A percentile compares a stretch with the other conserved stretches of the same genome.
Conservation (phyloP, 2,329 filamentous ascomycete species). For the Aspergillus latus region DNA sequence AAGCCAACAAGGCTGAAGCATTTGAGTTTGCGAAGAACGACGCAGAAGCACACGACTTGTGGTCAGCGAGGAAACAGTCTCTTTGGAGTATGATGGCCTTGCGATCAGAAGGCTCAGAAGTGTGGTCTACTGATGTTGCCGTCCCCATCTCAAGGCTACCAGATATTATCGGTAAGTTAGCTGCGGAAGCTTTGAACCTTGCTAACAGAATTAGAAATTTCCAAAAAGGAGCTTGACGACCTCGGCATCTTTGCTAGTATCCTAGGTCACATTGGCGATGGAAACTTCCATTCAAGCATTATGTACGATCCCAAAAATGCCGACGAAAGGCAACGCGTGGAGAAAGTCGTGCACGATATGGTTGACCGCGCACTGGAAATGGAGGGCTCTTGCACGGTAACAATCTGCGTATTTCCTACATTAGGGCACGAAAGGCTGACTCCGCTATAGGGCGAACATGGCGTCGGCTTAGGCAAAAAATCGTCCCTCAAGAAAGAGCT, state of each 20-base stretch:
- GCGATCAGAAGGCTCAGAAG: slow-evolving; percentile 55
- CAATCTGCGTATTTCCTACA: background rate
- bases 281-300: slow-evolving; percentile 92
- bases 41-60: slow-evolving; percentile 56
- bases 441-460: slow-evolving; percentile 66
- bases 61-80: slow-evolving; percentile 61
- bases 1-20: slow-evolving; percentile 55
- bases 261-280: slow-evolving; percentile 86
- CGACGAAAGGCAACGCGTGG: slow-evolving; percentile 71
- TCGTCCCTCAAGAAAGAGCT: slow-evolving; percentile 75
- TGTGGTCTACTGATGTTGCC: slow-evolving; percentile 63
- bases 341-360: slow-evolving; percentile 84
- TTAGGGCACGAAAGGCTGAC: slow-evolving; percentile 10
- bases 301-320: slow-evolving; percentile 74
- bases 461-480: slow-evolving; percentile 84
- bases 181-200: background rate
- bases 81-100: slow-evolving; percentile 62
- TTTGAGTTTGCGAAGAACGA: slow-evolving; percentile 58
- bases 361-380: slow-evolving; percentile 86
- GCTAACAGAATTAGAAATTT: slow-evolving; percentile 61
- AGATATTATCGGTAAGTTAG: slow-evolving; percentile 57
- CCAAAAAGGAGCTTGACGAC: slow-evolving; percentile 84
- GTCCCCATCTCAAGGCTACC: slow-evolving; percentile 61
- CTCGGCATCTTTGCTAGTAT: slow-evolving; percentile 84
- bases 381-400: slow-evolving; percentile 82